Evolutionary conservation across 805 yeast species (phyloP), one percentile per base, ranked within the genome.

Genomic region (Candida patagonica): DNA sequence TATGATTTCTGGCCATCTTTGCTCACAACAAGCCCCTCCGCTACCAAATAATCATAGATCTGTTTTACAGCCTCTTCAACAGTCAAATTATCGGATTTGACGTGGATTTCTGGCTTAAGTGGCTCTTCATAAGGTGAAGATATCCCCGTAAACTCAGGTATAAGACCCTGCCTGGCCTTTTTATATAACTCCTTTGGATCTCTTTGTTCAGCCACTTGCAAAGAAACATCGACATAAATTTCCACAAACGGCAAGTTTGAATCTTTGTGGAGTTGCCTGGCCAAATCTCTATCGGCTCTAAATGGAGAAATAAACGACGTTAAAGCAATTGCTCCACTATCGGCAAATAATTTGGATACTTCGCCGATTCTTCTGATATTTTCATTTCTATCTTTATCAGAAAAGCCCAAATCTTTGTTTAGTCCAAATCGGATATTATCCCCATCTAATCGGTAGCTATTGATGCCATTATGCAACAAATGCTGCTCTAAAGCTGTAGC

Each of bases 111-210:
- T 21, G 97, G 85, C 26, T 63, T 55, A 50, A 72, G 80, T 37
- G 97, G 97, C 2, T 83, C 92, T 68, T 88, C 97, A 61, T 88
- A 88, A 27, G 97, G 97, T 8, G 96, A 96, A 48, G 87, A 78
- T 42, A 88, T 81, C 42, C 97, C 97, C 12, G 97, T 88, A 67
- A 88, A 88, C 57, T 88, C 95, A 64, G 84, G 84, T 61, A 88
- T 88, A 45, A 81, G 67, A 26, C 97, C 97, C 56, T 87, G 92
- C 62, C 96, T 78, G 13, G 97, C 97, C 72, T 89, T 89, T 65
- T 87, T 87, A 70, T 89, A 89, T 50, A 89, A 68, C 9, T 97
- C 97, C 68, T 89, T 89, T 48, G 97, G 97, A 62, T 89, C 97
- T 67, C 97, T 84, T 62, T 85, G 74, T 69, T 89, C 97, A 37